Evolutionary conservation across 176 grass and related monocot species (phyloP).

Genomic region (Thinopyrum elongatum): DNA sequence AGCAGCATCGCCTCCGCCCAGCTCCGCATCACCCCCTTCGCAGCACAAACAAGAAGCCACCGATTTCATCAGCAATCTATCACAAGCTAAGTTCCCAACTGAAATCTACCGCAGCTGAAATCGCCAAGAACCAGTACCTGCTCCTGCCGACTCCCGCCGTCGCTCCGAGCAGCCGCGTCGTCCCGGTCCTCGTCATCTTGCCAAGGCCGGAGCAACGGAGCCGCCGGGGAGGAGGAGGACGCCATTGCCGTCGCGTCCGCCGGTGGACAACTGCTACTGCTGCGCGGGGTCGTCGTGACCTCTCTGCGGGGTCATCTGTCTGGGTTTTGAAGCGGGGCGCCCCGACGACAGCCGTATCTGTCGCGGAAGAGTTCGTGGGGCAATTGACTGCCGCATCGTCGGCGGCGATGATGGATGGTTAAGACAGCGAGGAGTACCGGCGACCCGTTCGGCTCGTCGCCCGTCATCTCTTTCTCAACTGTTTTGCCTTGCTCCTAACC

Average conservation of each 20-base stretch:
- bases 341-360: neutral
- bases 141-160: constrained; percentile 22
- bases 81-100: too few species aligned
- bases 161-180: constrained; percentile 9
- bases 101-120: neutral
- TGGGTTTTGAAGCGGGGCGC: neutral
- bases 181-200: neutral
- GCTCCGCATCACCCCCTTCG: constrained; percentile 44
- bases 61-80: too few species aligned
- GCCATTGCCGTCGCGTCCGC: constrained; percentile 3
- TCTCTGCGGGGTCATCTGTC: neutral
- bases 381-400: neutral
- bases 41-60: neutral
- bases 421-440: neutral
- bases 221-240: constrained; percentile 11
- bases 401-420: neutral
- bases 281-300: neutral
- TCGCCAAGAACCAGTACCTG: constrained; percentile 15
- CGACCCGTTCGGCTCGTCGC: neutral
- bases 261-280: neutral
- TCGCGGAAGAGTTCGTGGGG: neutral
- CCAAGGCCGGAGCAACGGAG: neutral
- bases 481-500: neutral
- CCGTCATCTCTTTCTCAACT: neutral
- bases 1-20: constrained; percentile 47